Evolutionary conservation across 148 eudicot species (phyloP), one percentile per base, ranked within the genome.

Genomic region (Mesembryanthemum crystallinum): DNA sequence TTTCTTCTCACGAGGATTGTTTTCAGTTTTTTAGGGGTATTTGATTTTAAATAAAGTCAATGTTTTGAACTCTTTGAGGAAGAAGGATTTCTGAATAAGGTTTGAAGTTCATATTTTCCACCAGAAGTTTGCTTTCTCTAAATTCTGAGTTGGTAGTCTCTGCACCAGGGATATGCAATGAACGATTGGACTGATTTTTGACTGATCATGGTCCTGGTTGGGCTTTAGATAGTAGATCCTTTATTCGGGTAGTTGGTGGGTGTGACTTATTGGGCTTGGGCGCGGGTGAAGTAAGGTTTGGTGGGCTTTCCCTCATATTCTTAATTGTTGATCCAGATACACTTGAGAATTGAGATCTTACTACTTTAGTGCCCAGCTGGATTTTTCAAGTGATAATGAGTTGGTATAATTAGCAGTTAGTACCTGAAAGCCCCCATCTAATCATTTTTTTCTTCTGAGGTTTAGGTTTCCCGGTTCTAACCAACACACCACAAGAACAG

Each of bases 401-500:
- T 70, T 78, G 67, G 80, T 76, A 35, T 69, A 43, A 33, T 15
- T 63, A 74, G 74, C 65, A 59, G 74, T 71, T 81, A 55, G 69
- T 21, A 77, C 63, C 69, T 59, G 30, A 70, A 73, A 62, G 42
- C 25, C 15, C 39, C 52, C 6, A 24, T 64, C 20, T 54, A 55
- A 28, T 76, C 27, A 23, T 59, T 32, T 27, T n/a, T 24, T 18
- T 14, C 1, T 57, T 18, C 70, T 67, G 65, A 75, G 79, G 77
- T 55, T 77, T 78, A 76, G 79, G 82, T 82, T 70, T 69, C 42
- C 83, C 33, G 72, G 68, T 76, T 80, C 79, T 78, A 88, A 86
- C 91, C 70, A 84, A 88, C 66, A 78, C 91, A 88, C 86, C 71
- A 55, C 7, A 66, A 80, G 78, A 59, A 71, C 61, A 64, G 67